A percentile compares a stretch with the other conserved stretches of the same genome.
phyloP scores from a whole-genome alignment of 2,329 filamentous ascomycete genomes.

The Neophaeococcomyces mojaviensis region DNA sequence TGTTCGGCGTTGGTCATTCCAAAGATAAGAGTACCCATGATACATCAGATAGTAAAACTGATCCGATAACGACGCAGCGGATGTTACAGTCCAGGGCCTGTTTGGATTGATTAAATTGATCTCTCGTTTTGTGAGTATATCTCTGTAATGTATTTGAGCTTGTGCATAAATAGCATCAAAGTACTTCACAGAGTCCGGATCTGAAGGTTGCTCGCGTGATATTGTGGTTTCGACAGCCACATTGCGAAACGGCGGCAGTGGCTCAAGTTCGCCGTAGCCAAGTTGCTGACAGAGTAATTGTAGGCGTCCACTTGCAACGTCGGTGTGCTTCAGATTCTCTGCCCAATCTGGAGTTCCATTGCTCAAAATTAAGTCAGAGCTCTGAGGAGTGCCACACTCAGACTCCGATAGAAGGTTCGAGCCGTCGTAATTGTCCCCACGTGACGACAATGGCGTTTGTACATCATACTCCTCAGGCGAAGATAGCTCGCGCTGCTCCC shows the following conservation, averaged over 20 bases:
- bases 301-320: constrained; percentile 17
- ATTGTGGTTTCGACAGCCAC: constrained; percentile 20
- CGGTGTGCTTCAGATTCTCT: constrained; percentile 11
- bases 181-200: constrained; percentile 16
- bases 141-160: constrained; percentile 20
- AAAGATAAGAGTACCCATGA: constrained; percentile 22
- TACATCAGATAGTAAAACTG: constrained; percentile 23
- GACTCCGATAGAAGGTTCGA: constrained; percentile 7
- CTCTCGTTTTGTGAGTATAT: constrained; percentile 17
- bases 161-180: constrained; percentile 18
- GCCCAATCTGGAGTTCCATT: constrained; percentile 8
- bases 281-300: constrained; percentile 14
- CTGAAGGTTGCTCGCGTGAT: constrained; percentile 9
- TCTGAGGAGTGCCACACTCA: constrained; percentile 16
- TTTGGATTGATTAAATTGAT: constrained; percentile 18
- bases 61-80: constrained; percentile 20
- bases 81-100: constrained; percentile 20
- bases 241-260: constrained; percentile 20
- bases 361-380: constrained; percentile 11
- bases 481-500: constrained; percentile 15
- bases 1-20: constrained; percentile 20
- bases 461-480: constrained; percentile 20
- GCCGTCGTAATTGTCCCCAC: constrained; percentile 15
- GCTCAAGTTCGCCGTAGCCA: constrained; percentile 15
- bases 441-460: constrained; percentile 18